Evolutionary conservation across 2,329 filamentous ascomycete genomes (phyloP).

Genomic region (Epichloe elymi): DNA sequence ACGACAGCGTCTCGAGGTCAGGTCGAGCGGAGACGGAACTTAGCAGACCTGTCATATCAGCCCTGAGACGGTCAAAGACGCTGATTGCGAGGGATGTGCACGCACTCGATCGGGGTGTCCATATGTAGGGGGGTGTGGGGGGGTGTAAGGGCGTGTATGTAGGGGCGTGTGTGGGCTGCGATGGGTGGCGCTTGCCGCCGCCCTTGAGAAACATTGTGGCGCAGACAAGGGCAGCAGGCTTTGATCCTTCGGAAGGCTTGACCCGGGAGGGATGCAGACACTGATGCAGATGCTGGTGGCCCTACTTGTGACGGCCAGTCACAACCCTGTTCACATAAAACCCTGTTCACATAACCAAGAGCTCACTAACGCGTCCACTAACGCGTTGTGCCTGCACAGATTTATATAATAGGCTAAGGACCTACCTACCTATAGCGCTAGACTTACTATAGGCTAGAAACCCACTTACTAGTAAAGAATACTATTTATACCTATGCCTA

Average conservation of each 20-base stretch:
- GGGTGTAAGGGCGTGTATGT: not conserved
- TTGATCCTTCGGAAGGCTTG: conserved; percentile 1
- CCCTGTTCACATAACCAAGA: too few relatives aligned
- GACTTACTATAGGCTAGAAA: too few relatives aligned
- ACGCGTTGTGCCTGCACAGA: too few relatives aligned
- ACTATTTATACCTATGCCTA: too few relatives aligned
- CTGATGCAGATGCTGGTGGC: not conserved
- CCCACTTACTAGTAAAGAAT: too few relatives aligned
- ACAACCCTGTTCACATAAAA: too few relatives aligned
- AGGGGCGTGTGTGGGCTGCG: not conserved
- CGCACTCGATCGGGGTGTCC: not conserved
- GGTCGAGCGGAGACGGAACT: conserved; percentile 8
- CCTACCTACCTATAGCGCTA: too few relatives aligned
- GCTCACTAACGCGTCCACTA: too few relatives aligned
- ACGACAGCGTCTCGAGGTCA: conserved; percentile 11
- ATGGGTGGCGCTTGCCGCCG: conserved; percentile 5
- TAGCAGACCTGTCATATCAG: conserved; percentile 24
- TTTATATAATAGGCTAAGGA: too few relatives aligned
- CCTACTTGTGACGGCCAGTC: too few relatives aligned
- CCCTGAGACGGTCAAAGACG: conserved; percentile 15
- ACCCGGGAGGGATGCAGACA: not conserved
- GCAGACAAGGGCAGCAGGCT: not conserved
- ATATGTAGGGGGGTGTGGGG: not conserved
- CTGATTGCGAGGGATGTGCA: conserved; percentile 9
- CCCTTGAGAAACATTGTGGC: conserved; percentile 4